phyloP scores from a whole-genome alignment of 345 rosid genomes.

The Acer negundo region DNA sequence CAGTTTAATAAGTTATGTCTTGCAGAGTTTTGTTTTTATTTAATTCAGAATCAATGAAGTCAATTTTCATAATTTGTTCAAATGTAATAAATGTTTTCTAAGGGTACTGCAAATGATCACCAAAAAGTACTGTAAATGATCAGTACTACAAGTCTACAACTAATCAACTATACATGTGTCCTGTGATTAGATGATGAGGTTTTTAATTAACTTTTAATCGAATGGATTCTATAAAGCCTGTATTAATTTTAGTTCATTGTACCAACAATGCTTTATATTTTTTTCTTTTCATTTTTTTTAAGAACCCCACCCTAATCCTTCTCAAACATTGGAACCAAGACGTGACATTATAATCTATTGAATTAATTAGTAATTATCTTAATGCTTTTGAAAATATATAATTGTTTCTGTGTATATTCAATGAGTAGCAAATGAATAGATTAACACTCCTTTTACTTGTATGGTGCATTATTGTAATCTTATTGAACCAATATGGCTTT shows the following conservation, averaged over 20 bases:
- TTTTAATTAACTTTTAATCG: not conserved
- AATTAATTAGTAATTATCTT: no score
- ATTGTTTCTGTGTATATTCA: not conserved
- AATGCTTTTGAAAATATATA: not conserved
- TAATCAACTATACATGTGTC: not conserved
- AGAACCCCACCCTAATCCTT: no score
- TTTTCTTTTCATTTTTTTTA: no score
- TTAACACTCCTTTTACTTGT: not conserved
- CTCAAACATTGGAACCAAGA: no score
- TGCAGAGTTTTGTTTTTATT: no score
- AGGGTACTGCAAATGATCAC: not conserved
- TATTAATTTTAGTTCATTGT: not conserved
- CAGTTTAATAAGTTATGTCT: no score
- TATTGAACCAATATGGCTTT: no score
- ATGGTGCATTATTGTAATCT: not conserved
- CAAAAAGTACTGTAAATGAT: not conserved
- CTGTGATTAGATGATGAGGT: not conserved
- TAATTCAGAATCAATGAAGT: no score
- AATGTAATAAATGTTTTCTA: not conserved
- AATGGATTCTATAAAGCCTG: not conserved
- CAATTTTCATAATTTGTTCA: no score
- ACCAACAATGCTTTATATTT: not conserved
- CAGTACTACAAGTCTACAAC: no score
- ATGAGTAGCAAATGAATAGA: not conserved
- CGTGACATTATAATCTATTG: no score